phyloP scores from a whole-genome alignment of 176 grass and related monocot species.

The Carex pumila region DNA sequence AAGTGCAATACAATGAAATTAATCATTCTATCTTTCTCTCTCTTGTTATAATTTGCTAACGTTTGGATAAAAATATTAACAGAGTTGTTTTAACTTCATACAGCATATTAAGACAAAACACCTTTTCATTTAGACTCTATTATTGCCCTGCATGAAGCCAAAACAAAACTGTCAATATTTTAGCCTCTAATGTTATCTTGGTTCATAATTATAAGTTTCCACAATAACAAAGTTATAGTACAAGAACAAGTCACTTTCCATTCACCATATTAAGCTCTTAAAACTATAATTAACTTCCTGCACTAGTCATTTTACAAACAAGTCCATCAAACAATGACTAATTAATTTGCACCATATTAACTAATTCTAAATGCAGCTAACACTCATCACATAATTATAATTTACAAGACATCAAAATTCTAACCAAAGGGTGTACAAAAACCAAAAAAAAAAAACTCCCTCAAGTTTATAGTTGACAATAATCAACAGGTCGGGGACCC shows the following conservation, averaged over 20 bases:
- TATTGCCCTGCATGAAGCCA: no score
- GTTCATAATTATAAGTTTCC: not conserved
- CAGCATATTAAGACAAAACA: no score
- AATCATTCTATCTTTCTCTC: no score
- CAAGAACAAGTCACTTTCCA: not conserved
- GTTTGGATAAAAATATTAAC: no score
- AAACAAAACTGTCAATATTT: no score
- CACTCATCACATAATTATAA: slow-evolving; percentile 4
- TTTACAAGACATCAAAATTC: not conserved
- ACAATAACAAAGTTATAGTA: not conserved
- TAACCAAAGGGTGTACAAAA: slow-evolving; percentile 5
- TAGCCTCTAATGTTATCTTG: no score
- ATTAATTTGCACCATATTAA: not conserved
- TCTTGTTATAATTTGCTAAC: no score
- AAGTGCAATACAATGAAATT: no score
- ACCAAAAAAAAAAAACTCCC: not conserved
- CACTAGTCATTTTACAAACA: slow-evolving; percentile 2
- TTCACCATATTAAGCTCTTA: not conserved
- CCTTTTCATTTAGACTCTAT: no score
- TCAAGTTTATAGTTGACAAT: not conserved
- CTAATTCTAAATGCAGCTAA: not conserved
- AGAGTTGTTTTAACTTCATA: no score
- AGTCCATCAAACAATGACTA: not conserved
- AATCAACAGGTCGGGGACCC: not conserved
- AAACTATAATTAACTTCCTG: not conserved